These are phyloP conservation scores for Lasiodiplodia citricola DNA, from an alignment of 2,329 filamentous ascomycete genomes.

Conservation along the genomic window DNA sequence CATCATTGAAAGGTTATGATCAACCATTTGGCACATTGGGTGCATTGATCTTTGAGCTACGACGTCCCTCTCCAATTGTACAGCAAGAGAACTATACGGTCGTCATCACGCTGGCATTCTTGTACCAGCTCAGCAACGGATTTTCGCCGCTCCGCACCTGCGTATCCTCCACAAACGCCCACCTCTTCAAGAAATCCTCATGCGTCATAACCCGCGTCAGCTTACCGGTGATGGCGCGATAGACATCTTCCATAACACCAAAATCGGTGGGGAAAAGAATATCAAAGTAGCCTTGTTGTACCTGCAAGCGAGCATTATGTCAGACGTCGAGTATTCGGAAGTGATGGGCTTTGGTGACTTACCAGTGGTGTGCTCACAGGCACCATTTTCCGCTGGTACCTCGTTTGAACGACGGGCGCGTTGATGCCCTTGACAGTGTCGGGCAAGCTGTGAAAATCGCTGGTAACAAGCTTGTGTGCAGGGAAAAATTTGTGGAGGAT, in stretches of 20 bases:
- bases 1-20: background rate
- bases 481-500: constrained; percentile 88
- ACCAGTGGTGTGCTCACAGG: constrained; percentile 90
- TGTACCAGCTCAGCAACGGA: constrained; percentile 89
- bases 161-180: constrained; percentile 91
- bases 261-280: constrained; percentile 99
- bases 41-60: background rate
- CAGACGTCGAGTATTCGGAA: constrained; percentile 1
- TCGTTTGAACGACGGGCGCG: constrained; percentile 93
- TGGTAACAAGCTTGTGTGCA: constrained; percentile 83
- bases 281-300: constrained; percentile 98
- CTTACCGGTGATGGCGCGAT: constrained; percentile 90
- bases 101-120: constrained; percentile 91
- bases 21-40: background rate
- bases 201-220: constrained; percentile 84
- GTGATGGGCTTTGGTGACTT: constrained; percentile 43
- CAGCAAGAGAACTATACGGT: constrained; percentile 65
- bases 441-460: constrained; percentile 87
- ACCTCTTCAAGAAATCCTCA: constrained; percentile 86
- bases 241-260: constrained; percentile 85
- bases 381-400: constrained; percentile 84
- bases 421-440: constrained; percentile 85
- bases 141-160: constrained; percentile 91
- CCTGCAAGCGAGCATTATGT: constrained; percentile 55
- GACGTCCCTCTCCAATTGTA: background rate